Percentiles rank a stretch among this genome's conserved stretches.
phyloP scores from a whole-genome alignment of 352 stramenopile species.

The Globisporangium paddicum region DNA sequence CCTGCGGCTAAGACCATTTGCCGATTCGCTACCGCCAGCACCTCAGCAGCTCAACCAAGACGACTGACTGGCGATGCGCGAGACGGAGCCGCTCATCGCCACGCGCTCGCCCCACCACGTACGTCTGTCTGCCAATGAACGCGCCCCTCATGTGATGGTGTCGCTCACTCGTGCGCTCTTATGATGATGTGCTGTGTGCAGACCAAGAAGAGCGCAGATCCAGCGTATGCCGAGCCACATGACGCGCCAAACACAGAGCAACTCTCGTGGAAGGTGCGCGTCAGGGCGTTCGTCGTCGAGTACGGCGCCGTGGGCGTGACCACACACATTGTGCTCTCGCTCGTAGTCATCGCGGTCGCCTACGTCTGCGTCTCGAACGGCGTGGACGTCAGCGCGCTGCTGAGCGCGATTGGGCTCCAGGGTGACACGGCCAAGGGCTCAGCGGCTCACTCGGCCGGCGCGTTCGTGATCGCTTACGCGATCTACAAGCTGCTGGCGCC shows the following conservation, averaged over 20 bases:
- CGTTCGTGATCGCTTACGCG: constrained; percentile 75
- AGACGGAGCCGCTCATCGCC: constrained; percentile 6
- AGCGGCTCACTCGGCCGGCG: constrained; percentile 53
- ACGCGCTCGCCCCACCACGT: background rate
- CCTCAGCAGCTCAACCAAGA: background rate
- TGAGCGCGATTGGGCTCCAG: constrained; percentile 39
- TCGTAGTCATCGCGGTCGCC: constrained; percentile 63
- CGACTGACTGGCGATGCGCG: background rate
- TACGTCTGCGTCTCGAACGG: constrained; percentile 65
- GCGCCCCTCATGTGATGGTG: no score
- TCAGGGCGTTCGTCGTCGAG: constrained; percentile 72
- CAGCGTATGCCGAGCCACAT: background rate
- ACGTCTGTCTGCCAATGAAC: no score
- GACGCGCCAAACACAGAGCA: no score
- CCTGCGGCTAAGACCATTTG: background rate
- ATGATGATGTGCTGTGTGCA: background rate
- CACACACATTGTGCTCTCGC: constrained; percentile 68
- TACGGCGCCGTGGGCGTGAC: constrained; percentile 72
- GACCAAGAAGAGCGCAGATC: background rate
- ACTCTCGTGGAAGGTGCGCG: constrained; percentile 53
- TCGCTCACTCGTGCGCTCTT: background rate
- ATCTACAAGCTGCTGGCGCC: constrained; percentile 75
- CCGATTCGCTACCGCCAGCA: background rate
- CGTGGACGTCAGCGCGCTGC: constrained; percentile 50
- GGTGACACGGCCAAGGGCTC: constrained; percentile 28